Evolutionary conservation across 1,284 basidiomycete species (phyloP).

Genomic region (Malassezia sp.): DNA sequence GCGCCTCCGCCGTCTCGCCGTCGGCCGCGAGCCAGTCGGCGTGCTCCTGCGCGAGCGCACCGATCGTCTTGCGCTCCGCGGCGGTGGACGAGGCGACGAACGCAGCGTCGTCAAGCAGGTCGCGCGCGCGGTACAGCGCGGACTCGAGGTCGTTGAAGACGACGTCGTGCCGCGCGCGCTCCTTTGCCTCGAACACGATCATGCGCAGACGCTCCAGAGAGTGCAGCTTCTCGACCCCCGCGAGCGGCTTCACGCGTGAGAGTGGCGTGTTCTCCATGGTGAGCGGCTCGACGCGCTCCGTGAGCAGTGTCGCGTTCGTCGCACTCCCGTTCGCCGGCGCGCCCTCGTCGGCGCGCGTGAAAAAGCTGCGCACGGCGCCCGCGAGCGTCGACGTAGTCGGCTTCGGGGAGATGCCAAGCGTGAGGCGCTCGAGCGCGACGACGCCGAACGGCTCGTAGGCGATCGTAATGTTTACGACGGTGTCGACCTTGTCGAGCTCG

Average conservation of each 20-base stretch:
- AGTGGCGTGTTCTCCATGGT: slow-evolving; percentile 21
- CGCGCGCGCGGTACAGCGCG: slow-evolving; percentile 79
- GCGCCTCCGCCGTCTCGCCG: slow-evolving; percentile 63
- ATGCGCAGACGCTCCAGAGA: slow-evolving; percentile 39
- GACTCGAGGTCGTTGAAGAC: slow-evolving; percentile 82
- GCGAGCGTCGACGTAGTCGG: slow-evolving; percentile 27
- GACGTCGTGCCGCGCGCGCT: slow-evolving; percentile 71
- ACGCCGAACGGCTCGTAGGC: slow-evolving; percentile 31
- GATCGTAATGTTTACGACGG: slow-evolving; percentile 34
- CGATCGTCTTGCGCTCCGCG: slow-evolving; percentile 60
- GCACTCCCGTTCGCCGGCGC: slow-evolving; percentile 16
- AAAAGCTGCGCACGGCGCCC: slow-evolving; percentile 35
- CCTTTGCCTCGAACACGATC: slow-evolving; percentile 63
- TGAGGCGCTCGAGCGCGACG: slow-evolving; percentile 26
- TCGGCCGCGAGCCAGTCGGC: slow-evolving; percentile 73
- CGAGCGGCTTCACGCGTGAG: slow-evolving; percentile 24
- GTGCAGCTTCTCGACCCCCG: slow-evolving; percentile 26
- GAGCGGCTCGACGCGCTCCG: slow-evolving; percentile 12
- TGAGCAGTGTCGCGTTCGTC: slow-evolving; percentile 17
- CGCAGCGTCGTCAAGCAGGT: slow-evolving; percentile 58
- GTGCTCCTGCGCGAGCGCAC: slow-evolving; percentile 58
- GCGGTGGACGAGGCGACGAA: slow-evolving; percentile 67
- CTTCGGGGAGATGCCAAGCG: slow-evolving; percentile 35
- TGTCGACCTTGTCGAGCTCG: slow-evolving; percentile 34
- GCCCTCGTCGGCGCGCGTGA: slow-evolving; percentile 25